phyloP scores from a whole-genome alignment of 805 yeast genomes.

The Kodamaea nitidulidarum region DNA sequence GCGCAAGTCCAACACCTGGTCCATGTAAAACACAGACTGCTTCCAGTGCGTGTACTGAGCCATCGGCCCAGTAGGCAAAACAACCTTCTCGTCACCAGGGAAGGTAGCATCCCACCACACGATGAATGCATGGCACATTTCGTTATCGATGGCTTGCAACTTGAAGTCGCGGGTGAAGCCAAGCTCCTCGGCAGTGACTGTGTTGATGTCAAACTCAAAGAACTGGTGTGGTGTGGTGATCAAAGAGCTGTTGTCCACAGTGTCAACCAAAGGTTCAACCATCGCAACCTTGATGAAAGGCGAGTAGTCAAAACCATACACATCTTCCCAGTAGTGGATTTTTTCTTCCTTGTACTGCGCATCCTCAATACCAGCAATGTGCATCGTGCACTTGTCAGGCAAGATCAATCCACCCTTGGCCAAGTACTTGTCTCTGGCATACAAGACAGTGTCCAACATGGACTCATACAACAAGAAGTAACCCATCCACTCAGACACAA shows the following conservation, averaged over 20 bases:
- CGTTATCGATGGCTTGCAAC: conserved; percentile 71
- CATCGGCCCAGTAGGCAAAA: conserved; percentile 92
- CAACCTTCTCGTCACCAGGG: conserved; percentile 64
- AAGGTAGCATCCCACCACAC: conserved; percentile 95
- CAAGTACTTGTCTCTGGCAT: conserved; percentile 88
- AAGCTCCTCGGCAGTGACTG: conserved; percentile 77
- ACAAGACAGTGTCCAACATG: conserved; percentile 93
- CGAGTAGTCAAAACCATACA: conserved; percentile 92
- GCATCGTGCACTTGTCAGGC: conserved; percentile 91
- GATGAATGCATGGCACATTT: conserved; percentile 80
- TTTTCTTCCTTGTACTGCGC: conserved; percentile 88
- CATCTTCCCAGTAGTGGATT: conserved; percentile 91
- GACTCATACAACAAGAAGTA: conserved; percentile 93
- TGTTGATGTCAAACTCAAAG: conserved; percentile 83
- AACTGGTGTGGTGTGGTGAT: conserved; percentile 73
- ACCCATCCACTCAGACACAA: conserved; percentile 99
- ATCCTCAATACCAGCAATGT: conserved; percentile 90
- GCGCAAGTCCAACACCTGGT: conserved; percentile 71
- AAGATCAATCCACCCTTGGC: conserved; percentile 82
- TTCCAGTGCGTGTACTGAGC: conserved; percentile 97
- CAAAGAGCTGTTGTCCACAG: conserved; percentile 69
- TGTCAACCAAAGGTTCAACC: conserved; percentile 93
- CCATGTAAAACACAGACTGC: conserved; percentile 90
- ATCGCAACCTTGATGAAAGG: conserved; percentile 85
- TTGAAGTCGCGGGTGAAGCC: conserved; percentile 70